Evolutionary conservation across 495 filamentous ascomycete genomes (phyloP).

Genomic region (Talaromyces nanjingensis): DNA sequence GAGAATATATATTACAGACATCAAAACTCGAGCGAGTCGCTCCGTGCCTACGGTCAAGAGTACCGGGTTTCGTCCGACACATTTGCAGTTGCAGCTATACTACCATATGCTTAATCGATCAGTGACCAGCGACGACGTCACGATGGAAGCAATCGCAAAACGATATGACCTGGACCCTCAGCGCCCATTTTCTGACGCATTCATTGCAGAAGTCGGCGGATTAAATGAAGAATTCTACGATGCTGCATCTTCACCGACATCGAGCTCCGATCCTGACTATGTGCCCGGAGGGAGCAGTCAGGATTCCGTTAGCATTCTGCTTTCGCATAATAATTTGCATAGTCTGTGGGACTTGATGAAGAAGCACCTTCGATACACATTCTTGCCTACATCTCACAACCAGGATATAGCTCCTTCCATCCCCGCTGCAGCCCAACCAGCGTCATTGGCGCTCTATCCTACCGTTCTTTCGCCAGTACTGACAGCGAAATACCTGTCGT

Average conservation of each 20-base stretch:
- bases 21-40: slow-evolving; percentile 69
- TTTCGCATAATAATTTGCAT: slow-evolving; percentile 51
- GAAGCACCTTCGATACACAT: slow-evolving; percentile 53
- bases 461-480: slow-evolving; percentile 39
- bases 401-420: slow-evolving; percentile 29
- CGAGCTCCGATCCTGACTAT: slow-evolving; percentile 20
- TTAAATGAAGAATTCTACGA: slow-evolving; percentile 56
- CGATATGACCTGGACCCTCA: slow-evolving; percentile 63
- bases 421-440: slow-evolving; percentile 45
- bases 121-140: slow-evolving; percentile 58
- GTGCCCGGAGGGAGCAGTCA: slow-evolving; percentile 31
- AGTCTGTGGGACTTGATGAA: slow-evolving; percentile 64
- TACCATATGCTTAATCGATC: slow-evolving; percentile 75
- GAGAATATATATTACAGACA: slow-evolving; percentile 71
- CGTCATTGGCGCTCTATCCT: slow-evolving; percentile 49
- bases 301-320: slow-evolving; percentile 47
- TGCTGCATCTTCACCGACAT: slow-evolving; percentile 25
- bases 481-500: slow-evolving; percentile 35
- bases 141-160: slow-evolving; percentile 56
- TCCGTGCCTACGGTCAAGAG: slow-evolving; percentile 55
- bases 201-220: slow-evolving; percentile 69
- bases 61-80: slow-evolving; percentile 64
- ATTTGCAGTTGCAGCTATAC: slow-evolving; percentile 86
- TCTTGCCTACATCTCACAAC: slow-evolving; percentile 43
- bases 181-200: slow-evolving; percentile 64